phyloP scores from a whole-genome alignment of 305 asterid species.

The Caryopteris hybrid region DNA sequence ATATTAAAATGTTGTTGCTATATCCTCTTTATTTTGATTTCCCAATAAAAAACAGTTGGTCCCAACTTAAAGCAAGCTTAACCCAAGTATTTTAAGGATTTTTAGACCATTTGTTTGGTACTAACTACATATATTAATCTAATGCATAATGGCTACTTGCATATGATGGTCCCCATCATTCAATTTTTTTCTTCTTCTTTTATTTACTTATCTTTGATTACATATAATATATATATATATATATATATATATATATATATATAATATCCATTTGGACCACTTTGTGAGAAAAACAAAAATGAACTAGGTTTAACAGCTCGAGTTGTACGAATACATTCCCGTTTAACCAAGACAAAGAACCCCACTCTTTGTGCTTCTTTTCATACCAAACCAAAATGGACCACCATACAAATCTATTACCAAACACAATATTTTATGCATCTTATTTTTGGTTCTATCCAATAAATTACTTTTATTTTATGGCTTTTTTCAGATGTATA shows the following conservation, averaged over 20 bases:
- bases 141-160: background rate
- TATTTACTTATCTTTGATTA: background rate
- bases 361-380: background rate
- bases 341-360: slow-evolving; percentile 8
- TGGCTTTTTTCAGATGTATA: too few relatives aligned
- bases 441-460: too few relatives aligned
- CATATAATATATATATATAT: too few relatives aligned
- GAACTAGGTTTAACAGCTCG: slow-evolving; percentile 29
- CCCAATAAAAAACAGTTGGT: too few relatives aligned
- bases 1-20: too few relatives aligned
- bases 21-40: too few relatives aligned
- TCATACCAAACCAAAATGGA: slow-evolving; percentile 22
- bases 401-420: slow-evolving; percentile 36
- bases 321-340: slow-evolving; percentile 25
- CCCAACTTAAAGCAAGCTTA: too few relatives aligned
- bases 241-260: too few relatives aligned
- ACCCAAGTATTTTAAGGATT: too few relatives aligned
- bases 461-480: too few relatives aligned
- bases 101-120: too few relatives aligned
- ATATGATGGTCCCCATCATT: slow-evolving; percentile 1
- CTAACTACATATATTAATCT: background rate
- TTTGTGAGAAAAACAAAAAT: background rate
- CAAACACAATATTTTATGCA: too few relatives aligned
- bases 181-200: background rate
- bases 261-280: slow-evolving; percentile 33